Evolutionary conservation across 176 grass and related monocot genomes (phyloP), one percentile per base, ranked within the genome.

Genomic region (Thalia dealbata): DNA sequence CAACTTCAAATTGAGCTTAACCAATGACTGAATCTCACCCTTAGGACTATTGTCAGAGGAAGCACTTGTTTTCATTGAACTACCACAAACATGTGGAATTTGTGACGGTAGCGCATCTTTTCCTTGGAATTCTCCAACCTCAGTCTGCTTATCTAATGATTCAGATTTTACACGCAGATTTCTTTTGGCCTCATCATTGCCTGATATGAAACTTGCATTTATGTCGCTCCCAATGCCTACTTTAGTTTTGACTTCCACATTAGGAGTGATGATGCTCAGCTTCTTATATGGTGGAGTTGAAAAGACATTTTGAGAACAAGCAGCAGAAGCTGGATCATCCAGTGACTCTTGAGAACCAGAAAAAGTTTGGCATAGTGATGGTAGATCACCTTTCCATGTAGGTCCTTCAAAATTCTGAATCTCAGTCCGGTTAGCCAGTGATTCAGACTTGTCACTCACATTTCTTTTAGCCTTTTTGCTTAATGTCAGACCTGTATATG

Each of bases 21-120:
- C 86, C 74, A 91, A 77, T 16, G 50, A 72, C 72, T 85, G 90
- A 46, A 91, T 82, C 75, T 87, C 84, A 79, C 70, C 18, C 60
- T 96, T 96, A 66, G 65, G 67, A 55, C 19, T 75, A 64, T 87
- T 83, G 60, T n/a, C 78, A 59, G 11, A 35, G 22, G 73, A 69
- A 32, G 15, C 81, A 43, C 44, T 73, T 42, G 56, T 86, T 60
- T 71, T 86, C 18, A 44, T 19, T 13, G 76, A 85, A 82, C 12
- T 73, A 46, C 64, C 54, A 75, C 70, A 71, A 70, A 73, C 71
- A 67, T n/a, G 15, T 50, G 52, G 64, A 52, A n/a, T n/a, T n/a
- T n/a, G n/a, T n/a, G n/a, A n/a, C n/a, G n/a, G n/a, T n/a, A n/a
- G n/a, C n/a, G n/a, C n/a, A n/a, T n/a, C n/a, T n/a, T n/a, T n/a